Evolutionary conservation across 1,284 basidiomycete genomes (phyloP), one percentile per base, ranked within the genome.

Genomic region (Cryptococcus amylolentus): DNA sequence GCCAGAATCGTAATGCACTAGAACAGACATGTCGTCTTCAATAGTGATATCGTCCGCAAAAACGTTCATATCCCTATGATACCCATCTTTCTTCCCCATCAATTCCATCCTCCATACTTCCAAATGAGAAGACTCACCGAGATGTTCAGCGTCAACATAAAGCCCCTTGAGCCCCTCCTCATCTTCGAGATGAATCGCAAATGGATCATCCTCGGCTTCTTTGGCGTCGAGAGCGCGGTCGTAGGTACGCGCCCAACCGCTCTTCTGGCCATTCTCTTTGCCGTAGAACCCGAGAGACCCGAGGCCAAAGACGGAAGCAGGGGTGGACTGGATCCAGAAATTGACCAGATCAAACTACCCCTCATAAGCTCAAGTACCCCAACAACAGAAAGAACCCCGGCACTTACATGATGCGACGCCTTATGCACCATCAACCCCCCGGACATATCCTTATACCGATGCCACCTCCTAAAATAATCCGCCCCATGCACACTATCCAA

Each of bases 391-490:
- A 35, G 0, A 39, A 18, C 2, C 3, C 4, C 7, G 26, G 8
- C 2, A 66, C 69, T 43, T 43, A 71, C 71, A 62, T 84, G 82
- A 61, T 84, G 82, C 0, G 80, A 81, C 13, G 80, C 78, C 68
- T 83, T 83, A 74, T 83, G 82, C 0, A 82, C 79, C 80, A 83
- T 81, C 59, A 63, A 69, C 3, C 81, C 82, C 6, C 82, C 82
- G 1, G 80, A 81, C 60, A 80, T 78, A 50, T 76, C 72, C 70
- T 82, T 84, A 66, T 81, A 80, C 42, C 81, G 71, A 61, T 83
- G 82, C 81, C 82, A 83, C 50, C 82, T 75, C 23, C 81, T 75
- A 69, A 82, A 82, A 69, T 82, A 82, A 70, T 84, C 82, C n/a
- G 81, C 81, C 35, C 82, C 82, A 60, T 83, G 82, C 6, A 83